Evolutionary conservation across 768 basidiomycete genomes (phyloP).

Genomic region (Royoungia palumana): DNA sequence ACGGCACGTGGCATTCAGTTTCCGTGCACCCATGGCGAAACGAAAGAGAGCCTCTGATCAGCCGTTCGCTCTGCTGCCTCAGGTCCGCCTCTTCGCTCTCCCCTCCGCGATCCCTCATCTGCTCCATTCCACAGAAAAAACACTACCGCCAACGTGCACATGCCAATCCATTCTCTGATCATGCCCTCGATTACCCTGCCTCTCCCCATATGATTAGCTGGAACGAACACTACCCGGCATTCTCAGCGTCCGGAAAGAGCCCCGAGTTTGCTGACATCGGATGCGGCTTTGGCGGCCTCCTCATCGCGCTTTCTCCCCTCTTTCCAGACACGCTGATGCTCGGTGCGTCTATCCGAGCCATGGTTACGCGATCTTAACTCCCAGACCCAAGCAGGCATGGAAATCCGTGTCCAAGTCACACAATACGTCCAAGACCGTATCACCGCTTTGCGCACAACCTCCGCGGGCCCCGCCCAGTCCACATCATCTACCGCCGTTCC

Average conservation of each 20-base stretch:
- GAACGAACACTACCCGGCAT: conserved; percentile 77
- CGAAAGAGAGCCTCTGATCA: conserved; percentile 22
- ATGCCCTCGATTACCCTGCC: conserved; percentile 82
- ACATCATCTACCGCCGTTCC: conserved; percentile 25
- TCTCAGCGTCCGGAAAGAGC: conserved; percentile 49
- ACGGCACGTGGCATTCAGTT: conserved; percentile 7
- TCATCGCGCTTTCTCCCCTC: conserved; percentile 83
- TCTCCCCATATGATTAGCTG: conserved; percentile 79
- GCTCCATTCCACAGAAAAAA: conserved; percentile 54
- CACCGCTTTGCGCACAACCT: conserved; percentile 76
- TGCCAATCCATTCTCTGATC: conserved; percentile 84
- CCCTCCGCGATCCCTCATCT: background rate
- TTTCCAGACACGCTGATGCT: conserved; percentile 93
- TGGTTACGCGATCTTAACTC: background rate
- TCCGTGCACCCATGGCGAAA: conserved; percentile 19
- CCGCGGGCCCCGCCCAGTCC: conserved; percentile 24
- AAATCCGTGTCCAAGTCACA: conserved; percentile 94
- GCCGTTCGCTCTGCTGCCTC: conserved; percentile 40
- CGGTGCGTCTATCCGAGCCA: conserved; percentile 51
- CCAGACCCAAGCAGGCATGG: conserved; percentile 63
- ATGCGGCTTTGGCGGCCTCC: conserved; percentile 94
- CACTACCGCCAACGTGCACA: conserved; percentile 83
- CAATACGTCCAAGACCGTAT: conserved; percentile 96
- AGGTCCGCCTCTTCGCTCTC: conserved; percentile 34
- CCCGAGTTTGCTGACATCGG: conserved; percentile 98